Evolutionary conservation across 2,329 filamentous ascomycete genomes (phyloP).

Genomic region (Penicillium sp.): DNA sequence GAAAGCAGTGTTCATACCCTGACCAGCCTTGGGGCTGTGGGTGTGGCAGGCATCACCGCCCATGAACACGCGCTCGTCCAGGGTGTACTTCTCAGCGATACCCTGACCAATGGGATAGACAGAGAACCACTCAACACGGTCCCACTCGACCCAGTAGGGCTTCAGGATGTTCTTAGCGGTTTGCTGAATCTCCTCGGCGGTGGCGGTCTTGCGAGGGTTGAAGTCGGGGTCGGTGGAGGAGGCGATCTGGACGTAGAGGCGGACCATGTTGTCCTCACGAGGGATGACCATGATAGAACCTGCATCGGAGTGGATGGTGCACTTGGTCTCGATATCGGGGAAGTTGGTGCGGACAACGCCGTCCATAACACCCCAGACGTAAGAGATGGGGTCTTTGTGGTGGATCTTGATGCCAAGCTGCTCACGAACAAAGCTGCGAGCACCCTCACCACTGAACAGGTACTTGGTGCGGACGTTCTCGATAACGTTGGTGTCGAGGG

Average conservation of each 20-base stretch:
- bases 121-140: slow-evolving; percentile 68
- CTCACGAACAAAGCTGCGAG: slow-evolving; percentile 63
- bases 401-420: slow-evolving; percentile 68
- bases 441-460: slow-evolving; percentile 65
- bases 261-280: slow-evolving; percentile 54
- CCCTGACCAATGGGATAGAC: slow-evolving; percentile 69
- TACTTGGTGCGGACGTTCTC: slow-evolving; percentile 69
- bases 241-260: slow-evolving; percentile 61
- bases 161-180: slow-evolving; percentile 62
- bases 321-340: slow-evolving; percentile 69
- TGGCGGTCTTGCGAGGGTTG: slow-evolving; percentile 63
- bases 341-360: slow-evolving; percentile 66
- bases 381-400: slow-evolving; percentile 65
- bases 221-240: slow-evolving; percentile 65
- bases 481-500: slow-evolving; percentile 70
- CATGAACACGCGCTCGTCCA: slow-evolving; percentile 68
- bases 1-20: slow-evolving; percentile 66
- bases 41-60: slow-evolving; percentile 68
- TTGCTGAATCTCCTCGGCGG: slow-evolving; percentile 61
- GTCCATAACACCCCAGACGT: slow-evolving; percentile 71
- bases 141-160: slow-evolving; percentile 65
- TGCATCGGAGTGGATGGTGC: slow-evolving; percentile 67
- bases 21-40: slow-evolving; percentile 66
- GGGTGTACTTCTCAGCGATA: slow-evolving; percentile 66
- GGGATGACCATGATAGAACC: slow-evolving; percentile 67